Base-by-base conservation (phyloP, 768 basidiomycete genomes). In the Calocera cornea region DNA sequence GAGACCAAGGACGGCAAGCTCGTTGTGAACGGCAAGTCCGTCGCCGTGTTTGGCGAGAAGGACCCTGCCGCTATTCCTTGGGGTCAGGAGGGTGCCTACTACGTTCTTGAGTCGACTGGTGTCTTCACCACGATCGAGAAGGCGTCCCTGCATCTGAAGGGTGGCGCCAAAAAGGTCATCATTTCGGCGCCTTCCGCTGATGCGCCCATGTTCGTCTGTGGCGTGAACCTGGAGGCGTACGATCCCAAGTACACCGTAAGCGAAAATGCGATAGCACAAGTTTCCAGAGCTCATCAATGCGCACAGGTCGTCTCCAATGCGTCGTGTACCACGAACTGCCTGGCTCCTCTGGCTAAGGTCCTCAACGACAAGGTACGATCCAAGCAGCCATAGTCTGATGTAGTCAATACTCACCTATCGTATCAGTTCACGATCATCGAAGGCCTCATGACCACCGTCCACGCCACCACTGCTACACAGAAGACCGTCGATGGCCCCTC, bases 261-360 rank as follows among this genome's bases (percentile, higher is more conserved):
- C 78, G 70, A 8, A 36, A 60, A 29, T 33, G 29, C 54, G 64
- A 17, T 64, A n/a, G n/a, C n/a, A n/a, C 33, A 64, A 36, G n/a
- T n/a, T n/a, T n/a, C n/a, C 31, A 31, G 16, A 16, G 31, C 17
- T 67, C 64, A 34, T 27, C 65, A 64, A 69, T 29, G 65, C 66
- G 12, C 38, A 66, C 67, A 63, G 49, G 72, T 87, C 86, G 91
- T 98, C 79, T 99, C 95, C 73, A 98, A 99, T 80, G 95, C 95
- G 34, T 97, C 95, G 24, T 98, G 95, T 87, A 98, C 95, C 54
- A 99, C 95, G 78, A 99, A 99, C 87, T 99, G 95, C 80, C 86
- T 99, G 68, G 95, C 95, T n/a, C 93, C 95, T 70, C 86, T 99
- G 69, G 95, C 95, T 78, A 99, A 99, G 84, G 88, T 97, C 78